Evolutionary conservation across 257 asterid species (phyloP).

Genomic region (Buddleja alternifolia): DNA sequence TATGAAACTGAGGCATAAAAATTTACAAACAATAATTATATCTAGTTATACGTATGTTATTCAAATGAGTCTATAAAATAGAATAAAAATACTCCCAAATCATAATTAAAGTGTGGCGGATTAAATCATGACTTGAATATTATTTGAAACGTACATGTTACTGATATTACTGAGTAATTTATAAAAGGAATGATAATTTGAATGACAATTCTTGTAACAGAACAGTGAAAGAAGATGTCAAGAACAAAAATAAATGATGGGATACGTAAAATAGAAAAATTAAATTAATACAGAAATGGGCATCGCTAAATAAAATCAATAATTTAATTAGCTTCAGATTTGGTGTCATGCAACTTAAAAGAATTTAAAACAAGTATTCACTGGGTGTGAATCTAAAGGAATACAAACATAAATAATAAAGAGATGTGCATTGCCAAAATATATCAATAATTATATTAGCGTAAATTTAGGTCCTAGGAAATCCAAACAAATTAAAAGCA

Average conservation of each 20-base stretch:
- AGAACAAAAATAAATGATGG: neutral
- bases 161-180: neutral
- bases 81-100: neutral
- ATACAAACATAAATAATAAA: neutral
- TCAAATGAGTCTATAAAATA: neutral
- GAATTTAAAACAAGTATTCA: neutral
- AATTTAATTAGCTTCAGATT: neutral
- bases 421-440: neutral
- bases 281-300: neutral
- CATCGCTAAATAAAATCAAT: neutral
- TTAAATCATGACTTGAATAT: neutral
- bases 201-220: neutral
- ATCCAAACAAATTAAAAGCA: neutral
- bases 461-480: neutral
- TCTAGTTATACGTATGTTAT: neutral
- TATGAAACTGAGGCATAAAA: neutral
- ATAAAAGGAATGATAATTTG: neutral
- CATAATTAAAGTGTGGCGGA: neutral
- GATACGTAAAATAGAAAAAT: neutral
- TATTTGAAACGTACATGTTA: neutral
- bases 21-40: neutral
- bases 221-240: neutral
- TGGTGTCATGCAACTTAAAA: neutral
- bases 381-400: neutral
- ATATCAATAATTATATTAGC: constrained; percentile 2